A percentile compares a stretch with the other conserved stretches of the same genome.
These are phyloP conservation scores for Colletotrichum horii DNA, from an alignment of 2,329 filamentous ascomycete species.

Conservation along the genomic window DNA sequence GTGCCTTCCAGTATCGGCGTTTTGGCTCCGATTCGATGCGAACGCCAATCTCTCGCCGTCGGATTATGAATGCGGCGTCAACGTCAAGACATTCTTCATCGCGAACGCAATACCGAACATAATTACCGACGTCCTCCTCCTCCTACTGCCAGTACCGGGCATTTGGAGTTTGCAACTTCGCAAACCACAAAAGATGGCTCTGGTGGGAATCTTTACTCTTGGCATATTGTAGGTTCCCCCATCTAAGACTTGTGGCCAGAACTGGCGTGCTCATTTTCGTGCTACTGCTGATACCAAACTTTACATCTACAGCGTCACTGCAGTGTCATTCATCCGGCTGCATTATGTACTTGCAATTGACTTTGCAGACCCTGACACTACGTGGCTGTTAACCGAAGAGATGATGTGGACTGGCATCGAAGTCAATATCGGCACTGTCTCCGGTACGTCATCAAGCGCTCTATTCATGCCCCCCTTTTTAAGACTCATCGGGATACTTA, in stretches of 20 bases:
- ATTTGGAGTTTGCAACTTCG: constrained; percentile 31
- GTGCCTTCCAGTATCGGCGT: constrained; percentile 23
- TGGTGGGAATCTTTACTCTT: constrained; percentile 28
- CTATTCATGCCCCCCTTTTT: background rate
- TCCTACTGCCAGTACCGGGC: constrained; percentile 31
- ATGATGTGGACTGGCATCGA: background rate
- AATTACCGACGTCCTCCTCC: constrained; percentile 29
- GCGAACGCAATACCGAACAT: constrained; percentile 32
- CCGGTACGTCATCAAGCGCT: background rate
- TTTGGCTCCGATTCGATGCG: constrained; percentile 24
- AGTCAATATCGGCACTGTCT: background rate
- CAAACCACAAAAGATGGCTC: constrained; percentile 25
- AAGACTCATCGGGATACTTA: background rate
- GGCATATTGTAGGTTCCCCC: constrained; percentile 20
- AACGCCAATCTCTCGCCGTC: constrained; percentile 11
- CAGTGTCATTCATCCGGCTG: constrained; percentile 23
- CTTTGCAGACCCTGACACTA: constrained; percentile 25
- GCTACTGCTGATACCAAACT: background rate
- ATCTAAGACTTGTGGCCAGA: background rate
- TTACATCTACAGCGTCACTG: constrained; percentile 5
- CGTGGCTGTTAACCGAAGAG: constrained; percentile 25
- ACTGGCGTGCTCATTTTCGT: background rate
- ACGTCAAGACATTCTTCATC: constrained; percentile 28
- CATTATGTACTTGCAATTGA: constrained; percentile 15
- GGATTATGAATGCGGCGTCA: constrained; percentile 22